Percentiles rank a stretch among this genome's conserved stretches.
Evolutionary conservation across 768 basidiomycete species (phyloP).

Genomic region (Pleurotus platypus): DNA sequence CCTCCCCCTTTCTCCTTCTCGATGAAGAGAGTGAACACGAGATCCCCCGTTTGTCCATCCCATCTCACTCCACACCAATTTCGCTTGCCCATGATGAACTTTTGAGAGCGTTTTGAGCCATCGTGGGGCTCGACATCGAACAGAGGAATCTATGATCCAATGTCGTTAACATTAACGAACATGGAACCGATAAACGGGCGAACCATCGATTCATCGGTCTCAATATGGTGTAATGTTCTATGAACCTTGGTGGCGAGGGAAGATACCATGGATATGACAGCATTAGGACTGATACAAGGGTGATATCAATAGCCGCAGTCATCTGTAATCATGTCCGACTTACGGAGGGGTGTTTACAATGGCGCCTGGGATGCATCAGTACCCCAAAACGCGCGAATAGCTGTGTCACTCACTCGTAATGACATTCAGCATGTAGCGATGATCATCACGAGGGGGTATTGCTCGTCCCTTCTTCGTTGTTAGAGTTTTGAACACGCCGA

Average conservation of each 20-base stretch:
- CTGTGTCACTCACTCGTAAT: constrained; percentile 58
- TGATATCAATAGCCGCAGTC: too few relatives aligned
- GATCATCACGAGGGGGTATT: constrained; percentile 54
- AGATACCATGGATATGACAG: constrained; percentile 78
- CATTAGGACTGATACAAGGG: constrained; percentile 35
- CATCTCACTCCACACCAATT: constrained; percentile 82
- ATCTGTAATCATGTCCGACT: constrained; percentile 21
- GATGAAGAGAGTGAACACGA: constrained; percentile 82
- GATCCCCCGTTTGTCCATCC: constrained; percentile 53
- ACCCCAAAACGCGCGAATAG: constrained; percentile 1
- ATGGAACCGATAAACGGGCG: constrained; percentile 2
- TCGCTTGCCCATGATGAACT: constrained; percentile 80
- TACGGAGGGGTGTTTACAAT: constrained; percentile 94
- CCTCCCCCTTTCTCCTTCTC: constrained; percentile 84
- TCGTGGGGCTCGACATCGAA: constrained; percentile 70
- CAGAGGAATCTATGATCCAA: constrained; percentile 55
- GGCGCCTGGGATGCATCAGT: constrained; percentile 47
- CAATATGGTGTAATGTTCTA: constrained; percentile 74
- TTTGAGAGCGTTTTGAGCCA: constrained; percentile 71
- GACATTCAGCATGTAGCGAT: constrained; percentile 89
- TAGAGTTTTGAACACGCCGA: constrained; percentile 73
- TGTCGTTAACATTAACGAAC: background rate
- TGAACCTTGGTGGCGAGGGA: constrained; percentile 78
- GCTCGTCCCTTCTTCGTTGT: constrained; percentile 44
- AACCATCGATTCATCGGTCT: constrained; percentile 91